Conservation (phyloP, 2,329 filamentous ascomycete genomes). For the Neonectria sp. region DNA sequence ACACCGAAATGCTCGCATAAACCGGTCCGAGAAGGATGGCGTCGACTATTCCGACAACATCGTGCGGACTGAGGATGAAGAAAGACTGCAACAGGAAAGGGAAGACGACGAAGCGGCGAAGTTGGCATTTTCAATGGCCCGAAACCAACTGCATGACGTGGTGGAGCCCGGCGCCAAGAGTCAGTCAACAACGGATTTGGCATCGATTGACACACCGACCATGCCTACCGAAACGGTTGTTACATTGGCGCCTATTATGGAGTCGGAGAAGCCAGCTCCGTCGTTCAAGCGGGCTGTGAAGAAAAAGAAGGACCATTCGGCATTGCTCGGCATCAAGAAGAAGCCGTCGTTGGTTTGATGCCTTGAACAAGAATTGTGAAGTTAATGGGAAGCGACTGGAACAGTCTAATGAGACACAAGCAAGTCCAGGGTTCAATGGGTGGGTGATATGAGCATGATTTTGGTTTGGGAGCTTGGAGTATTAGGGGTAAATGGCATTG, state of each 20-base stretch:
- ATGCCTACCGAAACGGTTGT: conserved; percentile 41
- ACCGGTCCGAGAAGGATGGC: conserved; percentile 80
- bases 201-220: conserved; percentile 33
- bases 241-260: conserved; percentile 39
- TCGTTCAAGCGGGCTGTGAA: conserved; percentile 84
- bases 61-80: conserved; percentile 69
- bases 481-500: background rate
- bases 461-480: background rate
- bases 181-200: conserved; percentile 35
- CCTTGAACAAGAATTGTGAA: background rate
- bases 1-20: conserved; percentile 89
- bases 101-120: conserved; percentile 89
- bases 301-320: conserved; percentile 87
- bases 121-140: conserved; percentile 79
- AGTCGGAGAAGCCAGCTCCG: conserved; percentile 63
- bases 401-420: background rate
- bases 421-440: background rate
- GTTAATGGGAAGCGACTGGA: background rate
- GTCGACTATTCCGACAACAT: conserved; percentile 72
- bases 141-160: conserved; percentile 67
- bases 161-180: conserved; percentile 60
- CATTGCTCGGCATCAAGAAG: conserved; percentile 89
- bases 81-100: conserved; percentile 76
- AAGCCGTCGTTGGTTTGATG: conserved; percentile 73
- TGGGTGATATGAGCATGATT: background rate